A percentile compares a stretch with the other conserved stretches of the same genome.
Evolutionary conservation across 2,329 filamentous ascomycete species (phyloP).

Genomic region (Aureobasidium uvarum): DNA sequence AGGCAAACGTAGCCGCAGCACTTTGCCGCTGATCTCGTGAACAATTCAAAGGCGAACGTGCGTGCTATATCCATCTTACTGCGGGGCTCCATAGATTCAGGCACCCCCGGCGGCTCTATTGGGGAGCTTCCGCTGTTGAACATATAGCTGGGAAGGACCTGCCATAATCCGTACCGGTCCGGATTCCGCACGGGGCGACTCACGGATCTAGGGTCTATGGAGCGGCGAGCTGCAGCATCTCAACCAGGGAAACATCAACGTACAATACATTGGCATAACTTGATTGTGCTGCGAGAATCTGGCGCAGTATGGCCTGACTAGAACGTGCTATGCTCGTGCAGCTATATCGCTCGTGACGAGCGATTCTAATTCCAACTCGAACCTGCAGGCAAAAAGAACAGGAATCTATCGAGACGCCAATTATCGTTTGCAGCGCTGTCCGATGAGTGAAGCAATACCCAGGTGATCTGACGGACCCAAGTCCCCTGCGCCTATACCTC

Average conservation of each 20-base stretch:
- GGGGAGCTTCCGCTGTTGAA: conserved; percentile 3
- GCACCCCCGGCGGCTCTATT: conserved; percentile 9
- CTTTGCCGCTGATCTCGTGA: conserved; percentile 26
- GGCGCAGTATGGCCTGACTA: conserved; percentile 12
- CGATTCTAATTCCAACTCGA: neutral
- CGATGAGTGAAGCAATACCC: neutral
- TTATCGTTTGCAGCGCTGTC: neutral
- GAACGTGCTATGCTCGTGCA: conserved; percentile 19
- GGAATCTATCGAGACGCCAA: neutral
- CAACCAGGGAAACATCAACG: conserved; percentile 17
- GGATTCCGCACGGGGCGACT: conserved; percentile 18
- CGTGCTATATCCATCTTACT: conserved; percentile 24
- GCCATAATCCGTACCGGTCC: conserved; percentile 18
- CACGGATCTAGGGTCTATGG: conserved; percentile 5
- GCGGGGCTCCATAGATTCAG: conserved; percentile 17
- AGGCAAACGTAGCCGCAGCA: conserved; percentile 22
- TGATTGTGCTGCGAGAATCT: conserved; percentile 23
- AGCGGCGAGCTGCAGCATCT: conserved; percentile 20
- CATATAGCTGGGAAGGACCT: neutral
- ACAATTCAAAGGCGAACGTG: conserved; percentile 16
- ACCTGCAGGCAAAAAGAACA: neutral
- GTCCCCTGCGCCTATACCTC: neutral
- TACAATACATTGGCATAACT: conserved; percentile 15
- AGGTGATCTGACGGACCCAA: conserved; percentile 2
- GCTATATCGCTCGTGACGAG: neutral